A percentile compares a stretch with the other conserved stretches of the same genome.
These are phyloP conservation scores for Russula sp. DNA, from an alignment of 768 basidiomycete genomes.

Conservation along the genomic window DNA sequence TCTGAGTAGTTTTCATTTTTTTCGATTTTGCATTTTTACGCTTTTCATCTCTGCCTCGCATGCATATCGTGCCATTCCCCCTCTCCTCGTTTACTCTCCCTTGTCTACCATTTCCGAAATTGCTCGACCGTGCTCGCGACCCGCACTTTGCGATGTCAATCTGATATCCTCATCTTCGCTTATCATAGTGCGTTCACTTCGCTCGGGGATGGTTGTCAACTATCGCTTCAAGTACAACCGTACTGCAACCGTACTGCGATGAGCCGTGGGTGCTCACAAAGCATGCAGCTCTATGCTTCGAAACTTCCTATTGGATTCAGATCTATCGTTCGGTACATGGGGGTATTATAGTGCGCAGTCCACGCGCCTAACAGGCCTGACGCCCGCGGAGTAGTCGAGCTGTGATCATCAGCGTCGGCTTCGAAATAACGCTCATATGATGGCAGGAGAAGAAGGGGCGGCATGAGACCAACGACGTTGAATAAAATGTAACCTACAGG, in stretches of 20 bases:
- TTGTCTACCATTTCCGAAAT: too few species aligned
- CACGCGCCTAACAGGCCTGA: constrained; percentile 52
- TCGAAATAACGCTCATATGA: neutral
- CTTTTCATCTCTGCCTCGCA: too few species aligned
- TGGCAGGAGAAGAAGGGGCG: neutral
- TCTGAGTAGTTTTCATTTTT: too few species aligned
- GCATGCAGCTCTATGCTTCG: neutral
- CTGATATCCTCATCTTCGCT: neutral
- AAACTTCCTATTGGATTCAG: too few species aligned
- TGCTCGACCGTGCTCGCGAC: too few species aligned
- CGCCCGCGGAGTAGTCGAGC: constrained; percentile 54
- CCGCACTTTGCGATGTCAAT: too few species aligned
- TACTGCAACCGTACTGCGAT: too few species aligned
- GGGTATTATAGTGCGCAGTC: constrained; percentile 31
- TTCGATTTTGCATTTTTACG: too few species aligned
- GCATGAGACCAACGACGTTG: constrained; percentile 43
- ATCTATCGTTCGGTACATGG: neutral
- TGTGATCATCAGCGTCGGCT: neutral
- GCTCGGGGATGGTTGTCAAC: neutral
- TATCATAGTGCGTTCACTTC: neutral
- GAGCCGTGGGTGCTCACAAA: too few species aligned
- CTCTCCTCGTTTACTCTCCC: too few species aligned
- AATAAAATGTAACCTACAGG: constrained; percentile 57
- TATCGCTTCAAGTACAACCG: neutral
- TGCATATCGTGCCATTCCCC: too few species aligned